Evolutionary conservation across 495 filamentous ascomycete genomes (phyloP), one percentile per base, ranked within the genome.

Genomic region (Umbilicaria muhlenbergii): DNA sequence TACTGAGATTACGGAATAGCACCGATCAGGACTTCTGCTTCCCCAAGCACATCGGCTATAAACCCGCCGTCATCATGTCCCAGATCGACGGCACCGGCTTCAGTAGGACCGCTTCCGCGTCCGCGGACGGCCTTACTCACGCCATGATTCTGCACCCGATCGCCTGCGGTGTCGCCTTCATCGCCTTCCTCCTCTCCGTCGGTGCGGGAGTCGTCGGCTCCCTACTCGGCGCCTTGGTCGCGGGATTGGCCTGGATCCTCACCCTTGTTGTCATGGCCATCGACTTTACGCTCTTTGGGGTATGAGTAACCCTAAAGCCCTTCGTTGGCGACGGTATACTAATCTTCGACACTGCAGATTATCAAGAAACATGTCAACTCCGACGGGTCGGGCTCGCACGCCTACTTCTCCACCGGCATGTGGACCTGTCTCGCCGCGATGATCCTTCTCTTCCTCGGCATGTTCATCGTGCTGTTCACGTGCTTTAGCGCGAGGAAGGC

Each of bases 131-230:
- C 0, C 62, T 79, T 5, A 77, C 75, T 13, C 62, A 59, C 41
- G 72, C 68, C 39, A 70, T 79, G 69, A 50, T 79, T 42, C 64
- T 79, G 39, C 74, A 79, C 59, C 74, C 75, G 10, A 64, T 79
- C 57, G 73, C 68, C 4, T 69, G 65, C 41, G 73, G 61, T 15
- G 46, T 77, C 13, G 61, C 66, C 45, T 77, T 77, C 61, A 68
- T 77, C 55, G 66, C 74, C 42, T 77, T 78, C 64, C 43, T 73
- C 17, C 54, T 73, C 41, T 61, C 65, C 7, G 57, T 71, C 50
- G 69, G 71, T 50, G 60, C 72, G 19, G 73, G 74, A 32, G 37
- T 73, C 36, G 54, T 71, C 39, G 74, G 72, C 21, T 66, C 66
- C 11, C 45, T 78, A 11, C 54, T 71, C 4, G 73, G 69, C 0